Evolutionary conservation across 1,139 yeast genomes (phyloP).

Genomic region (Casaregolazyma lundiana): DNA sequence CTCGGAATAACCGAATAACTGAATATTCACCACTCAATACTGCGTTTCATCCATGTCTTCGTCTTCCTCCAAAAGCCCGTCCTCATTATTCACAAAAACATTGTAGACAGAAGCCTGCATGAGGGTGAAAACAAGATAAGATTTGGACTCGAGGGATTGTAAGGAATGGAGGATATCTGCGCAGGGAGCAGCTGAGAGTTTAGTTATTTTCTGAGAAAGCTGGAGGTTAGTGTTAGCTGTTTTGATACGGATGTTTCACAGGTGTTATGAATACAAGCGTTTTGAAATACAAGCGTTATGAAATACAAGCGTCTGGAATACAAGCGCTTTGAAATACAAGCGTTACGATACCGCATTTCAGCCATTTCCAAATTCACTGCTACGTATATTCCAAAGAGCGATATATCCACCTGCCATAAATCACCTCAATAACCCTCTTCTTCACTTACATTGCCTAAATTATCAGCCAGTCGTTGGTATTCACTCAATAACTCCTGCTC

Average conservation of each 20-base stretch:
- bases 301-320: background rate
- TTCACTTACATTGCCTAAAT: slow-evolving; percentile 25
- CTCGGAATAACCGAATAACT: too few species aligned
- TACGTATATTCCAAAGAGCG: too few species aligned
- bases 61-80: slow-evolving; percentile 6
- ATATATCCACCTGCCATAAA: too few species aligned
- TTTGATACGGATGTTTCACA: background rate
- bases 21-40: background rate
- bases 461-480: slow-evolving; percentile 29
- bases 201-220: slow-evolving; percentile 24
- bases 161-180: slow-evolving; percentile 43
- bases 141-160: slow-evolving; percentile 49
- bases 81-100: slow-evolving; percentile 42
- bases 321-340: background rate
- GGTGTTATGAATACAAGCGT: background rate
- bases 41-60: slow-evolving; percentile 5
- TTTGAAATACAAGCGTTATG: background rate
- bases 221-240: slow-evolving; percentile 11
- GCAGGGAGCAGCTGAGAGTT: slow-evolving; percentile 14
- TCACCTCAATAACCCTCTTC: too few species aligned
- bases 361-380: too few species aligned
- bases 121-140: slow-evolving; percentile 54
- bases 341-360: too few species aligned
- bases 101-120: slow-evolving; percentile 58
- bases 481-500: slow-evolving; percentile 31